Conservation (phyloP, 2,329 filamentous ascomycete genomes). For the Talaromyces sp. region DNA sequence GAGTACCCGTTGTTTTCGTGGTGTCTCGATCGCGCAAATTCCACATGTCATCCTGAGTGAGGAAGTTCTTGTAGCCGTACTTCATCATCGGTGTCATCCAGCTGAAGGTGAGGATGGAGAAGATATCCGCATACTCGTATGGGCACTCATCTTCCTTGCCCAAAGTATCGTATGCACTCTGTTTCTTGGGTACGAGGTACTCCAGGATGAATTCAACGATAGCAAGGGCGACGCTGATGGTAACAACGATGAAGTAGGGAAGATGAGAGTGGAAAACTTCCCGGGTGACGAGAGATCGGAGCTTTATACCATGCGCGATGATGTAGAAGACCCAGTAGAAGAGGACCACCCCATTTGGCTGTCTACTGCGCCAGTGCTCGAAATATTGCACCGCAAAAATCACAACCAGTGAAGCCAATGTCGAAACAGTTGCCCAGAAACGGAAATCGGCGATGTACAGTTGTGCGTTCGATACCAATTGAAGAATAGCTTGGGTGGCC, state of each 20-base stretch:
- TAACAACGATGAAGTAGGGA: conserved; percentile 75
- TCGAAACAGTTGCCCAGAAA: conserved; percentile 74
- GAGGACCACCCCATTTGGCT: conserved; percentile 81
- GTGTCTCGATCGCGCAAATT: conserved; percentile 77
- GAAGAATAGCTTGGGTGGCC: conserved; percentile 68
- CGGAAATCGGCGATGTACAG: conserved; percentile 79
- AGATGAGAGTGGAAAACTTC: conserved; percentile 63
- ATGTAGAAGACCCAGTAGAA: conserved; percentile 91
- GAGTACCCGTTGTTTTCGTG: conserved; percentile 67
- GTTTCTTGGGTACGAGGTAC: conserved; percentile 79
- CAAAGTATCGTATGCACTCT: conserved; percentile 65
- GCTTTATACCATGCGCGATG: conserved; percentile 73
- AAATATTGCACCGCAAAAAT: conserved; percentile 79
- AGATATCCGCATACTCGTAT: conserved; percentile 87
- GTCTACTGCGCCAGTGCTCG: conserved; percentile 77
- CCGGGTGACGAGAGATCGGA: conserved; percentile 80
- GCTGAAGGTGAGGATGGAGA: conserved; percentile 87
- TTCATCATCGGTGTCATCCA: conserved; percentile 99
- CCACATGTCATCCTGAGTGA: conserved; percentile 96
- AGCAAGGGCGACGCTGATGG: conserved; percentile 67
- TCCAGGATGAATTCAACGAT: conserved; percentile 71
- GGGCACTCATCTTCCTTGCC: conserved; percentile 65
- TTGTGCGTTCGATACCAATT: conserved; percentile 65
- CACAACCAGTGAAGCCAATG: conserved; percentile 67
- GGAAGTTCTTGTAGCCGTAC: conserved; percentile 82